Base-by-base conservation (phyloP, 1,284 basidiomycete genomes). In the Tilletia indica region DNA sequence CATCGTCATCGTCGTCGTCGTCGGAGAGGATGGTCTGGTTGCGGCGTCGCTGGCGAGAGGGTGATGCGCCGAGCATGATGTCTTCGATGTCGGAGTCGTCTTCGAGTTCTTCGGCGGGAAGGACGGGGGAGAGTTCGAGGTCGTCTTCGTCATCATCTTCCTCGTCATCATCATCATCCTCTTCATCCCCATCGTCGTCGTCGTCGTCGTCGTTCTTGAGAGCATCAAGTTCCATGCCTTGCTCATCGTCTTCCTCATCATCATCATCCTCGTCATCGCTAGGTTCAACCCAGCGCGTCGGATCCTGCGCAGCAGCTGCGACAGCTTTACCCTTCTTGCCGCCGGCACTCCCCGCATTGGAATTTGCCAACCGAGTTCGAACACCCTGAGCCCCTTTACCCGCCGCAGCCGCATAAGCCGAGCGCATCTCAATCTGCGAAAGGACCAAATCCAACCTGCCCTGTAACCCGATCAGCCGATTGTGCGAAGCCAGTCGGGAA, bases 381-480 rank as follows among this genome's bases (percentile, higher is more conserved):
- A 66, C 61, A 38, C 68, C 49, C 51, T 38, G 47, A 8, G n/a
- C 38, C 47, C 45, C 45, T 21, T 12, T 39, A 34, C 31, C 34
- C 36, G 61, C 49, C 19, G 39, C 56, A n/a, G 68, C 54, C 11
- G 45, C 54, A 70, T 83, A 85, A 68, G 70, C 84, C 77, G 71
- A 82, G 6, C 87, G 89, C 86, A 94, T 89, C 84, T 95, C 92
- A 76, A 97, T 93, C 85, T 98, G 96, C 8, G 93, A 91, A 58
- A 98, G 88, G 3, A 97, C 93, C 85, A 96, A 91, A 82, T 97
- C 96, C 31, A 98, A 87, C 72, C 94, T 90, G 16, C 96, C 96
- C 72, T 90, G 93, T 56, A 99, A 88, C 2, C 92, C 90, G 8
- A 96, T 86, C 16, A 99, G 87, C 70, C 91, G 92, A 77, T 94